These are phyloP conservation scores for Aristolochia fimbriata DNA, from an alignment of 164 flowering plant genomes.

Conservation along the genomic window DNA sequence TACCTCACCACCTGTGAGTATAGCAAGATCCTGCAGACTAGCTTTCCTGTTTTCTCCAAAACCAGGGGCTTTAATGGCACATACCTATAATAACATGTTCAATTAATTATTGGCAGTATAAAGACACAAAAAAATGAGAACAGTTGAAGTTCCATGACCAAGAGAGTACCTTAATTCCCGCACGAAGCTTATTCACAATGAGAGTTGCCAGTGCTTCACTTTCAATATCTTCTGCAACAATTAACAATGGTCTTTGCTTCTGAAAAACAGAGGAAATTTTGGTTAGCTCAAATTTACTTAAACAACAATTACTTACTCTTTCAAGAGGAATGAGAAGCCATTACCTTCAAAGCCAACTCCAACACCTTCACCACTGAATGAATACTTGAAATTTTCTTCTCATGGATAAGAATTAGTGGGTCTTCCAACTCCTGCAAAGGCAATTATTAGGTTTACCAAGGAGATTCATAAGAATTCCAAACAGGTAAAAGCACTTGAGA, in stretches of 20 bases:
- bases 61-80: constrained; percentile 93
- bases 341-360: constrained; percentile 85
- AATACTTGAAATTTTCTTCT: constrained; percentile 73
- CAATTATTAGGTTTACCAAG: neutral
- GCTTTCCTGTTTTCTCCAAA: constrained; percentile 96
- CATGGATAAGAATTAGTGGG: constrained; percentile 78
- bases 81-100: constrained; percentile 34
- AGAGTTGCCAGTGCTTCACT: constrained; percentile 92
- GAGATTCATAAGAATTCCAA: no score
- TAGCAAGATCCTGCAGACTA: constrained; percentile 71
- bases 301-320: neutral
- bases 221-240: constrained; percentile 91
- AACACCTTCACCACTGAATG: constrained; percentile 76
- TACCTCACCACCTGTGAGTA: constrained; percentile 70
- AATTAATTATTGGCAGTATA: neutral
- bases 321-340: no score
- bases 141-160: neutral
- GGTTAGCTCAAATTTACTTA: neutral
- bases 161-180: constrained; percentile 76
- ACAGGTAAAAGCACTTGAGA: no score
- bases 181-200: constrained; percentile 82
- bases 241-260: constrained; percentile 80
- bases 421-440: constrained; percentile 74
- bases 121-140: neutral
- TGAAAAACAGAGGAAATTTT: constrained; percentile 16